These are phyloP conservation scores for Talaromyces sp. DNA, from an alignment of 2,329 filamentous ascomycete species.

Conservation along the genomic window DNA sequence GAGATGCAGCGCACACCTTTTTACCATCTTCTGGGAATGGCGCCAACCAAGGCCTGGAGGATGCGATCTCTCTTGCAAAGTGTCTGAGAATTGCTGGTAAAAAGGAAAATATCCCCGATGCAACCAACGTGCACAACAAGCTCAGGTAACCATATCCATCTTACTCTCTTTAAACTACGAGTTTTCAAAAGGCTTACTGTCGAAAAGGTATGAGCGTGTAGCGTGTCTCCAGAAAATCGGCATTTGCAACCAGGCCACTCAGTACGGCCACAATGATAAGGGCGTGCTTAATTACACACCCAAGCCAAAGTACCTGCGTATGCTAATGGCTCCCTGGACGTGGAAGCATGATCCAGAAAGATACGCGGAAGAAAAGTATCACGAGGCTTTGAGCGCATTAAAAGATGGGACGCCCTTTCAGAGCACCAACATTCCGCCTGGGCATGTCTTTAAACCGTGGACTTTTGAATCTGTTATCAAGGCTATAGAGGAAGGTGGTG, in stretches of 20 bases:
- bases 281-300: neutral
- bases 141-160: neutral
- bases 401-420: slow-evolving; percentile 19
- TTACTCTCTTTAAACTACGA: neutral
- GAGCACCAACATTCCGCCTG: slow-evolving; percentile 25
- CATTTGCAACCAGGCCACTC: slow-evolving; percentile 8
- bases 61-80: slow-evolving; percentile 7
- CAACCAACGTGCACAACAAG: slow-evolving; percentile 8
- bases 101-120: slow-evolving; percentile 3
- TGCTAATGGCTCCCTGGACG: slow-evolving; percentile 13
- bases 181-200: neutral
- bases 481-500: neutral
- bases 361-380: slow-evolving; percentile 24
- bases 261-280: slow-evolving; percentile 2
- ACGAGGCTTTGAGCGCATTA: slow-evolving; percentile 18
- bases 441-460: slow-evolving; percentile 24
- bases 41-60: slow-evolving; percentile 8
- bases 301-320: slow-evolving; percentile 4
- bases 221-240: slow-evolving; percentile 9
- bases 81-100: slow-evolving; percentile 6
- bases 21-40: slow-evolving; percentile 7
- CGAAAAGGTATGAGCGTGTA: slow-evolving; percentile 7
- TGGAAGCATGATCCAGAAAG: slow-evolving; percentile 15
- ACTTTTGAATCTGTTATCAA: slow-evolving; percentile 18
- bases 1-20: slow-evolving; percentile 9